Conservation (phyloP, 2,329 filamentous ascomycete genomes). For the Rhynchosporium secalis region DNA sequence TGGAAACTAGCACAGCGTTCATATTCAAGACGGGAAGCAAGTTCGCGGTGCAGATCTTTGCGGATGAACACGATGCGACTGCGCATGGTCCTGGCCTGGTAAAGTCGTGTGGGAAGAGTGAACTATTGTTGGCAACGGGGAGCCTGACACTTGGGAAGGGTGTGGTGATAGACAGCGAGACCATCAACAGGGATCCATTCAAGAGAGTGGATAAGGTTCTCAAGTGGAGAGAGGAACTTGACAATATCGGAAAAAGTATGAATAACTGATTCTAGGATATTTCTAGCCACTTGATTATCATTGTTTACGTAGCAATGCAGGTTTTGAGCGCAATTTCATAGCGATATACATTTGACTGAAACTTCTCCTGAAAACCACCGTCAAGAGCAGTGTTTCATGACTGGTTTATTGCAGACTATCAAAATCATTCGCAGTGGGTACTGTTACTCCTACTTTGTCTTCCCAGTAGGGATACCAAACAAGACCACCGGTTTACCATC, state of each 20-base stretch:
- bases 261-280: neutral
- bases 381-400: conserved; percentile 3
- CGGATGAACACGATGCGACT: neutral
- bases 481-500: conserved; percentile 62
- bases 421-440: neutral
- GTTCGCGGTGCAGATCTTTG: neutral
- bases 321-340: too few species aligned
- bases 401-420: conserved; percentile 9
- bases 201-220: conserved; percentile 5
- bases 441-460: conserved; percentile 41
- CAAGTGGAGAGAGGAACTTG: conserved; percentile 13
- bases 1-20: neutral
- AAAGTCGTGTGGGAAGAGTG: conserved; percentile 1
- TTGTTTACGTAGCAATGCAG: too few species aligned
- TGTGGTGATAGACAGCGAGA: conserved; percentile 7
- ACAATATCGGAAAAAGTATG: conserved; percentile 13
- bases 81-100: conserved; percentile 3
- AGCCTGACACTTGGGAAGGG: conserved; percentile 2
- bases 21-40: conserved; percentile 7
- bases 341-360: too few species aligned
- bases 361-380: too few species aligned
- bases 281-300: neutral
- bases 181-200: conserved; percentile 10
- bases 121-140: conserved; percentile 9
- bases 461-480: conserved; percentile 71